Base-by-base conservation (phyloP, 352 stramenopile genomes). In the Paralagenidium karlingii region DNA sequence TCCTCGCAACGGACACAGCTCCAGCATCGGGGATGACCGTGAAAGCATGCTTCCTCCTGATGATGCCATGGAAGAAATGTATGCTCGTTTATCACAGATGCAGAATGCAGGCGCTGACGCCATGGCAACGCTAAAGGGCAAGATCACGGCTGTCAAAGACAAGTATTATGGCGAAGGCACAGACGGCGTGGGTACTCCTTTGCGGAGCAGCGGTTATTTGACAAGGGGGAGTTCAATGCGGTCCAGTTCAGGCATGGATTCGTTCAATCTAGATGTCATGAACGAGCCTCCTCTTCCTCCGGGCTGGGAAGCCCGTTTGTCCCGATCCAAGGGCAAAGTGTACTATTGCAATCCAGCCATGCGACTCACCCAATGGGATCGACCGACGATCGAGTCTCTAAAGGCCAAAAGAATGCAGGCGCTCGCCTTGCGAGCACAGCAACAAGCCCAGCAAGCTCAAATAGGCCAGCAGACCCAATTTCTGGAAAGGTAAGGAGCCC, bases 331-430 rank as follows among this genome's bases (percentile, higher is more conserved):
- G 58, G 66, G 68, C 15, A 87, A 87, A 38, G 61, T 71, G 25
- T 93, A 93, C 60, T 93, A 84, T 40, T 87, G 68, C 55, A 88
- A 93, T 43, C 70, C 77, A 15, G 51, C 48, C 12, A 34, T 86
- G 24, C 61, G 69, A 24, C 55, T 88, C 18, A 90, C 79, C 13
- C 71, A 90, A 40, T 93, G 79, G 79, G 70, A 89, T n/a, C 76
- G 76, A 15, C 79, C 79, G 31, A 88, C 77, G 47, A 66, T 91
- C 37, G 77, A 74, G 40, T 88, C 74, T 25, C 58, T 91, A 34
- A 91, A 88, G 68, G 73, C 73, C 28, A 67, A 82, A 60, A 87
- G 82, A 51, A 40, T 87, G 47, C n/a, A n/a, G n/a, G n/a, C n/a
- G n/a, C n/a, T n/a, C n/a, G n/a, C n/a, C n/a, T n/a, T n/a, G n/a